A percentile compares a stretch with the other conserved stretches of the same genome.
These are phyloP conservation scores for Emericellopsis atlantica DNA, from an alignment of 2,329 filamentous ascomycete genomes.

Conservation along the genomic window DNA sequence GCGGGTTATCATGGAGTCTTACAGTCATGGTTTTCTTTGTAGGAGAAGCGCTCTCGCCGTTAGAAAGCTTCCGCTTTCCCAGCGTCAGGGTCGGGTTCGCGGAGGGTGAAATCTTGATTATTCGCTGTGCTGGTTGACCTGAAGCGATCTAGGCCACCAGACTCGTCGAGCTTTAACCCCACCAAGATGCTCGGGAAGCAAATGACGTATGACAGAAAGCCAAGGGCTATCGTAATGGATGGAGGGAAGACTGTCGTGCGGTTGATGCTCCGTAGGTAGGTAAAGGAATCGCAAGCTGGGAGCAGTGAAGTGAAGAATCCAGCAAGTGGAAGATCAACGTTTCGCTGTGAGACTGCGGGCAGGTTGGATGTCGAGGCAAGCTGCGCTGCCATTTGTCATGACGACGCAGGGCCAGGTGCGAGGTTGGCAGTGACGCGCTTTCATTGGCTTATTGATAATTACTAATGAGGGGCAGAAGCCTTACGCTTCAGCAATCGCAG, in stretches of 20 bases:
- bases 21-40: constrained; percentile 3
- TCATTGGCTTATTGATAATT: too few relatives aligned
- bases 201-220: neutral
- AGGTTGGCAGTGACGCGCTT: too few relatives aligned
- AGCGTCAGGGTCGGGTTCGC: constrained; percentile 30
- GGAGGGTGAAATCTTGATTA: constrained; percentile 20
- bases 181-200: constrained; percentile 6
- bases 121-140: constrained; percentile 6
- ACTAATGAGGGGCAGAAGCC: neutral
- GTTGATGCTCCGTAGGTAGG: too few relatives aligned
- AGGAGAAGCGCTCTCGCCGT: constrained; percentile 35
- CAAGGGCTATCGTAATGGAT: neutral
- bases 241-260: neutral
- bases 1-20: neutral
- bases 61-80: constrained; percentile 57
- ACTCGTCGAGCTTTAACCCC: constrained; percentile 23
- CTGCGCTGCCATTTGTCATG: too few relatives aligned
- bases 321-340: too few relatives aligned
- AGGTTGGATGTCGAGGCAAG: too few relatives aligned
- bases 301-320: too few relatives aligned
- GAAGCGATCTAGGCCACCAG: constrained; percentile 12
- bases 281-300: too few relatives aligned
- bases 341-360: too few relatives aligned
- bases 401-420: too few relatives aligned
- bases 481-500: neutral